Evolutionary conservation across 306 rosid species (phyloP), one percentile per base, ranked within the genome.

Genomic region (Arachis hypogaea): DNA sequence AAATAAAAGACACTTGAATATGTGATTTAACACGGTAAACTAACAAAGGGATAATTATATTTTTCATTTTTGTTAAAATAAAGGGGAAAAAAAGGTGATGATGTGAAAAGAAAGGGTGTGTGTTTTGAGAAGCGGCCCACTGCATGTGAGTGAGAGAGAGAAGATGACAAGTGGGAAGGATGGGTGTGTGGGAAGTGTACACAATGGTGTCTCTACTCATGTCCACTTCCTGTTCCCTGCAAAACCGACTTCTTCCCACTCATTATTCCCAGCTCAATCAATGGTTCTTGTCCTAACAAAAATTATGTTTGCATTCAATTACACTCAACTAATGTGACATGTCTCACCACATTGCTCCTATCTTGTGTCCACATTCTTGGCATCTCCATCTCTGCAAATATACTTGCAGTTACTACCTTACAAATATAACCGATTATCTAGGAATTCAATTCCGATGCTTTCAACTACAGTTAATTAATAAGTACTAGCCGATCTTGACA

Each of bases 111-210:
- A 33, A 33, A 33, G 38, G 38, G 4, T 9, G 6, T 45, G 49
- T 22, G 28, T 22, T 49, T 10, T 49, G 14, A 33, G 4, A 10
- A 16, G 54, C 44, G 84, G 84, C 76, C 78, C 84, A 81, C 78
- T 55, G 63, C 82, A 82, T 62, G 82, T 68, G 82, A 67, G 9
- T 2, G 51, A 59, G 72, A 66, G 22, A 70, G 1, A 43, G 0
- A 63, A 76, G 51, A 76, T 9, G 75, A 81, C 84, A 71, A 76
- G 69, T 71, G 67, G 67, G 47, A 45, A 59, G 71, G 78, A 63
- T 76, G 81, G 71, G 78, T 43, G 30, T 75, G 57, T 63, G 45
- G 76, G 54, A 57, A 61, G 40, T 59, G 81, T 66, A 64, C 44
- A 68, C 68, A 59, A 49, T 79, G 76, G 4, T 33, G 4, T 33